These are phyloP conservation scores for Rutstroemia sp. DNA, from an alignment of 2,329 filamentous ascomycete species.

Conservation along the genomic window DNA sequence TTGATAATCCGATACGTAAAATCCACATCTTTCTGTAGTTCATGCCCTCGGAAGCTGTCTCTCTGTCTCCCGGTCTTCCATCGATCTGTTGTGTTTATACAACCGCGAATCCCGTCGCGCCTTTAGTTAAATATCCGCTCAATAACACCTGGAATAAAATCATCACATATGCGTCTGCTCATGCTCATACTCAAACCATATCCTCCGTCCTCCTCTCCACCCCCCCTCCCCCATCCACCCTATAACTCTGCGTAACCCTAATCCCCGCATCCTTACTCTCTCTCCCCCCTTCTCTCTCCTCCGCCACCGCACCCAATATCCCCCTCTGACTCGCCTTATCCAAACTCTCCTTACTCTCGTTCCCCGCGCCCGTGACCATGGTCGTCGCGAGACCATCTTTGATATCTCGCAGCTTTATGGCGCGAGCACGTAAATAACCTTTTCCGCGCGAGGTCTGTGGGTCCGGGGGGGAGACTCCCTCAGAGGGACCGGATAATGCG, in stretches of 20 bases:
- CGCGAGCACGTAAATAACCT: neutral
- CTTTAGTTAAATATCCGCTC: too few relatives aligned
- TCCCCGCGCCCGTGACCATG: neutral
- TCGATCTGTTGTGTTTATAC: too few relatives aligned
- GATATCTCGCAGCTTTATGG: neutral
- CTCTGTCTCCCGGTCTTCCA: too few relatives aligned
- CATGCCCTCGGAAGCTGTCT: too few relatives aligned
- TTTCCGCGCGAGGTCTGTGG: neutral
- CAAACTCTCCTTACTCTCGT: neutral
- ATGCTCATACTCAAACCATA: too few relatives aligned
- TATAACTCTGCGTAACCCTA: neutral
- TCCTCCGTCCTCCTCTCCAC: too few relatives aligned
- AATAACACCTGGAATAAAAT: too few relatives aligned
- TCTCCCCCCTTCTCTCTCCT: too few relatives aligned
- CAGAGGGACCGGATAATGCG: neutral
- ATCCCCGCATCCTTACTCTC: neutral
- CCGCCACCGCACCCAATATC: neutral
- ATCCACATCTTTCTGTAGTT: too few relatives aligned
- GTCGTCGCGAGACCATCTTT: neutral
- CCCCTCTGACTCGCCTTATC: constrained; percentile 2
- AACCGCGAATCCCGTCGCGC: too few relatives aligned
- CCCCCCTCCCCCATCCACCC: neutral
- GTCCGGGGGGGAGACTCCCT: neutral
- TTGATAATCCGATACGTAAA: too few relatives aligned
- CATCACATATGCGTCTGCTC: too few relatives aligned